These are phyloP conservation scores for Cystobasidium sp. DNA, from an alignment of 1,284 basidiomycete genomes.

Conservation along the genomic window DNA sequence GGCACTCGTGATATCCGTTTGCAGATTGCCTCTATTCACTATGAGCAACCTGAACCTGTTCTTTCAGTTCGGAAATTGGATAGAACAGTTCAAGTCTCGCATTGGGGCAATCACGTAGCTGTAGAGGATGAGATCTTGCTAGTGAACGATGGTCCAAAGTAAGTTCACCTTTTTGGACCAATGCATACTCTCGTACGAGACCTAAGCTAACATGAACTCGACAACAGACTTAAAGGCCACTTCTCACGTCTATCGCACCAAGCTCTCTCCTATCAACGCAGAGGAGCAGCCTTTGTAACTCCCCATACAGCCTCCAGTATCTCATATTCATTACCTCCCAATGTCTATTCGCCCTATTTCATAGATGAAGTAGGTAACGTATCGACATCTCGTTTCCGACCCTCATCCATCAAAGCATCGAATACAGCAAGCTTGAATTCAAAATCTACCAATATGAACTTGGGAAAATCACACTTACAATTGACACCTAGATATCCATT, in stretches of 20 bases:
- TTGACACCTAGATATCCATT: slow-evolving; percentile 88
- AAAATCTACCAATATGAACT: slow-evolving; percentile 64
- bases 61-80: slow-evolving; percentile 73
- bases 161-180: slow-evolving; percentile 56
- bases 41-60: slow-evolving; percentile 76
- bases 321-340: slow-evolving; percentile 76
- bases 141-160: slow-evolving; percentile 86
- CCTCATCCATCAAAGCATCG: slow-evolving; percentile 61
- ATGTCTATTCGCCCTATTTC: slow-evolving; percentile 80
- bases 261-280: slow-evolving; percentile 69
- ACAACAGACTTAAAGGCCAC: slow-evolving; percentile 92
- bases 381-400: slow-evolving; percentile 84
- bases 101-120: slow-evolving; percentile 95
- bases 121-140: slow-evolving; percentile 85
- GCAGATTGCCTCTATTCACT: slow-evolving; percentile 74
- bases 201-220: neutral
- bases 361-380: slow-evolving; percentile 94
- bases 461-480: slow-evolving; percentile 65
- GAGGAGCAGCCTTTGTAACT: slow-evolving; percentile 54
- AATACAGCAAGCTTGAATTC: neutral
- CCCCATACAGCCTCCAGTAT: slow-evolving; percentile 74
- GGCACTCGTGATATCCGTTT: slow-evolving; percentile 53
- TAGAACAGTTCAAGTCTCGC: slow-evolving; percentile 85
- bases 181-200: slow-evolving; percentile 7
- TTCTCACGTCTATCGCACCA: slow-evolving; percentile 93